Evolutionary conservation across 768 basidiomycete genomes (phyloP).

Genomic region (Collybia sordida): DNA sequence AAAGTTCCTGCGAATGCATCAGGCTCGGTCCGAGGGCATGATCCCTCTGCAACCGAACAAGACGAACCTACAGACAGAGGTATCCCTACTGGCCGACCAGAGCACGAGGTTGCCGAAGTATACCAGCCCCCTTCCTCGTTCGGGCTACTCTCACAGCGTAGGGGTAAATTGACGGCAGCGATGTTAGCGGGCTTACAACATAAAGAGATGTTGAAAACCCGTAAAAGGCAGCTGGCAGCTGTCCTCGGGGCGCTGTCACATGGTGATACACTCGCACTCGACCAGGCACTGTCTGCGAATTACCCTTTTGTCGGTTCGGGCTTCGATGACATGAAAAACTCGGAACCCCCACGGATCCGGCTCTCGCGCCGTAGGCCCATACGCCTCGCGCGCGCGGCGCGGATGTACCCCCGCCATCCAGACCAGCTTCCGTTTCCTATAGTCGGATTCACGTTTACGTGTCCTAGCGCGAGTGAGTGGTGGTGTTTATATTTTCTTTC

Average conservation of each 20-base stretch:
- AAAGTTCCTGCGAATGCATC: conserved; percentile 76
- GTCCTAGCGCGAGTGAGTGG: conserved; percentile 72
- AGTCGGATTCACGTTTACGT: conserved; percentile 59
- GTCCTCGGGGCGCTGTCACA: conserved; percentile 67
- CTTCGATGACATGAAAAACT: conserved; percentile 16
- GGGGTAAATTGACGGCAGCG: conserved; percentile 49
- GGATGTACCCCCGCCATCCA: conserved; percentile 39
- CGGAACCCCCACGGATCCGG: conserved; percentile 37
- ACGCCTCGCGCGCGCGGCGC: conserved; percentile 46
- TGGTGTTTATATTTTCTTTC: conserved; percentile 22
- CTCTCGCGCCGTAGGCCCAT: conserved; percentile 55
- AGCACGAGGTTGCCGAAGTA: conserved; percentile 17
- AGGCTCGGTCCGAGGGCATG: conserved; percentile 46
- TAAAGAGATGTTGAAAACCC: conserved; percentile 68
- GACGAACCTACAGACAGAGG: conserved; percentile 26
- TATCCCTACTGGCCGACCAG: conserved; percentile 20
- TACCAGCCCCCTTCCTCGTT: conserved; percentile 11
- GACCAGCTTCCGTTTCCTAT: conserved; percentile 49
- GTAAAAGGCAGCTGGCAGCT: conserved; percentile 70
- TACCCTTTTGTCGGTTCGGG: conserved; percentile 25
- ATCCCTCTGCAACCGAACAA: conserved; percentile 23
- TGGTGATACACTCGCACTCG: conserved; percentile 71
- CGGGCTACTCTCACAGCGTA: conserved; percentile 10
- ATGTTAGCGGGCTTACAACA: conserved; percentile 71
- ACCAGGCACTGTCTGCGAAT: conserved; percentile 69